Conservation (phyloP, 805 yeast species). For the Candida railenensis region DNA sequence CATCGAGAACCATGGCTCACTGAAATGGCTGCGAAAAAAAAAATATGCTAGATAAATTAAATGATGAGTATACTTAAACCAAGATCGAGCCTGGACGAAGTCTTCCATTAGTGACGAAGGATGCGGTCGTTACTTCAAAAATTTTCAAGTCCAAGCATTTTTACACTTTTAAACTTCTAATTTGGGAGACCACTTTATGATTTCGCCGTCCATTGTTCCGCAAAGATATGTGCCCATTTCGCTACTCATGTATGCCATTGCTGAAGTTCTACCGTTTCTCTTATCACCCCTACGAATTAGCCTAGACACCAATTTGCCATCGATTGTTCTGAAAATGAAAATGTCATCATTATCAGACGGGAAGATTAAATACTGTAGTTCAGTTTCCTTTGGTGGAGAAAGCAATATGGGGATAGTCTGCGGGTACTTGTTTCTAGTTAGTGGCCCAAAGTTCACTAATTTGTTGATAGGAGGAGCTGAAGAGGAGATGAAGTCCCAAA, state of each 20-base stretch:
- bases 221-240: conserved; percentile 48
- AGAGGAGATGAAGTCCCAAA: conserved; percentile 63
- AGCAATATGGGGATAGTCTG: conserved; percentile 52
- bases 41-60: background rate
- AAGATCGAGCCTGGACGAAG: too few species aligned
- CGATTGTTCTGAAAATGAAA: conserved; percentile 52
- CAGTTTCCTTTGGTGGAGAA: conserved; percentile 52
- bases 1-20: too few species aligned
- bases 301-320: conserved; percentile 63
- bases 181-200: conserved; percentile 49
- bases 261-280: conserved; percentile 45
- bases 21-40: background rate
- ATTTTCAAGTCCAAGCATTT: background rate
- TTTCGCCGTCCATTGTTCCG: conserved; percentile 69
- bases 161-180: background rate
- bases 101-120: too few species aligned
- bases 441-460: conserved; percentile 74
- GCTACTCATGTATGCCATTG: conserved; percentile 50
- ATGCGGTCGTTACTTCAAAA: too few species aligned
- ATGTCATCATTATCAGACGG: conserved; percentile 79
- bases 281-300: conserved; percentile 45
- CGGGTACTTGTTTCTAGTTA: conserved; percentile 61
- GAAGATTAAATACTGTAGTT: conserved; percentile 56
- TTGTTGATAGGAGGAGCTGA: conserved; percentile 51
- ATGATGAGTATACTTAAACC: too few species aligned